Evolutionary conservation across 192 early-diverging fungal genomes (phyloP).

Genomic region (Gigaspora rosea): DNA sequence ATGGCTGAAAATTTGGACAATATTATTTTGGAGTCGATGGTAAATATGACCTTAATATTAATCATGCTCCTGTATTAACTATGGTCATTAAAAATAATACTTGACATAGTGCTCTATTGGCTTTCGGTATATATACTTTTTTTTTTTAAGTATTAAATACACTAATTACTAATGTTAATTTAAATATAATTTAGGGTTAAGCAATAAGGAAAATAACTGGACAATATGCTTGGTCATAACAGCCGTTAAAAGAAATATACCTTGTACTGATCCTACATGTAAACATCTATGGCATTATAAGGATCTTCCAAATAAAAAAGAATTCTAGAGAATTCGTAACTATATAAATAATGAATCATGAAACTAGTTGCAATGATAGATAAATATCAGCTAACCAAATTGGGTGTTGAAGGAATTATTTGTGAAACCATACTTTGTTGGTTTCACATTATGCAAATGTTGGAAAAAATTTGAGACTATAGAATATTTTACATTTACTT

Average conservation of each 20-base stretch:
- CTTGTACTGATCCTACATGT: too few species aligned
- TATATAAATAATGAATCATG: neutral
- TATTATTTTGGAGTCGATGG: too few species aligned
- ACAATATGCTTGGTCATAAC: too few species aligned
- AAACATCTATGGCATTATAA: neutral
- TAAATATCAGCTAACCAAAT: neutral
- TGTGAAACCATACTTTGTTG: neutral
- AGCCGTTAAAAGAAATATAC: too few species aligned
- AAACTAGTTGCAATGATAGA: neutral
- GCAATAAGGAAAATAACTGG: too few species aligned
- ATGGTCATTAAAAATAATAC: too few species aligned
- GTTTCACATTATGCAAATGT: neutral
- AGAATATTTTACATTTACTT: neutral
- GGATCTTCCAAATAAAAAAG: neutral
- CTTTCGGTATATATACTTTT: neutral
- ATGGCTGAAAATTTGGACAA: too few species aligned
- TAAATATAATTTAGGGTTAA: too few species aligned
- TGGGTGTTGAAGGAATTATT: slow-evolving; percentile 1
- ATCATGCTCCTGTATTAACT: neutral
- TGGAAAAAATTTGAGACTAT: neutral
- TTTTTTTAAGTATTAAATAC: neutral
- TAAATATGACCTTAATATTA: slow-evolving; percentile 1
- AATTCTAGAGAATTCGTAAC: neutral
- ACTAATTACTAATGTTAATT: too few species aligned
- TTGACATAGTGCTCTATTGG: neutral